phyloP scores from a whole-genome alignment of 1,284 basidiomycete species.

The Coriolopsis trogii region DNA sequence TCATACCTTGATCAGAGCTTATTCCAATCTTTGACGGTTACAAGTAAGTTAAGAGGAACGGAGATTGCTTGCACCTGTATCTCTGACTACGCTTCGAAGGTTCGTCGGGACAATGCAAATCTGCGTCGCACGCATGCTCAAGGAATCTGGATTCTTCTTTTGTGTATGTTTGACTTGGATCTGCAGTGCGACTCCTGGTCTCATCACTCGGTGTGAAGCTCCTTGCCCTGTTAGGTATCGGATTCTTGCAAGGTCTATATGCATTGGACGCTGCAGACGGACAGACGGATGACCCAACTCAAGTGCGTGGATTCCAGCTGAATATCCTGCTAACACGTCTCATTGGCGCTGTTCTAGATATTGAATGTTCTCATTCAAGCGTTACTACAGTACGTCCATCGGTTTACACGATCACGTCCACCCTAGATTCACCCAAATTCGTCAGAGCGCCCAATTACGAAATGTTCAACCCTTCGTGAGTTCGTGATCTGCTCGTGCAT shows the following conservation, averaged over 20 bases:
- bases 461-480: conserved; percentile 58
- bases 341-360: conserved; percentile 44
- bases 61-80: not conserved
- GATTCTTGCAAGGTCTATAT: conserved; percentile 86
- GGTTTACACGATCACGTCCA: not conserved
- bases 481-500: conserved; percentile 1
- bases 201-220: too few species aligned
- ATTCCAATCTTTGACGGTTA: conserved; percentile 82
- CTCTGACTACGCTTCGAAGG: conserved; percentile 35
- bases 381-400: conserved; percentile 65
- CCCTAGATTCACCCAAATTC: not conserved
- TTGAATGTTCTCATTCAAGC: conserved; percentile 81
- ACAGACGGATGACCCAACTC: conserved; percentile 57
- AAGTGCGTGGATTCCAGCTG: conserved; percentile 38
- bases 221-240: conserved; percentile 79
- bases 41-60: conserved; percentile 52
- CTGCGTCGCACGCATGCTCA: conserved; percentile 86
- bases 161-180: conserved; percentile 58
- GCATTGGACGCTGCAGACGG: conserved; percentile 93
- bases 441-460: conserved; percentile 80
- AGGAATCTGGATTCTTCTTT: conserved; percentile 94
- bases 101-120: conserved; percentile 88
- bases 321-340: not conserved
- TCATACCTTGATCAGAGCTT: conserved; percentile 52
- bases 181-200: too few species aligned